Evolutionary conservation across 192 early-diverging fungal species (phyloP).

Genomic region (Obelidium mucronatum): DNA sequence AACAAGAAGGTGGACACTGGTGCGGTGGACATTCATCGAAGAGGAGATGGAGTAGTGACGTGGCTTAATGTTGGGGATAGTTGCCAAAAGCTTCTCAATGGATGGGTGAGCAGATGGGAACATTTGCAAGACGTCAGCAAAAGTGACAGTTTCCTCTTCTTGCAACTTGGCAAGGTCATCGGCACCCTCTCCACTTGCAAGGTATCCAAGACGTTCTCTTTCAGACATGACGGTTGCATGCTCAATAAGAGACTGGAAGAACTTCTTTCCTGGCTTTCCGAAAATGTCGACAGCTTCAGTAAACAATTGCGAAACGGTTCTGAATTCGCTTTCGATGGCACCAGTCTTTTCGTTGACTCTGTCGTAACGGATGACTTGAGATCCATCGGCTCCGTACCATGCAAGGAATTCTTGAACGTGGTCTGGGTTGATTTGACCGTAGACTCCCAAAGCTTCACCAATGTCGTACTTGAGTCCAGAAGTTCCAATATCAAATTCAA

Average conservation of each 20-base stretch:
- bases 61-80: slow-evolving; percentile 91
- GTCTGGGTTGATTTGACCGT: slow-evolving; percentile 82
- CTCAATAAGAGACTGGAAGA: slow-evolving; percentile 83
- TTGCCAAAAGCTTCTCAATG: slow-evolving; percentile 71
- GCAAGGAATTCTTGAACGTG: slow-evolving; percentile 78
- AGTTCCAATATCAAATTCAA: slow-evolving; percentile 88
- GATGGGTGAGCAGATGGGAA: slow-evolving; percentile 83
- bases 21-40: slow-evolving; percentile 84
- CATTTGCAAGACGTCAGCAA: slow-evolving; percentile 86
- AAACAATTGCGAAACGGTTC: slow-evolving; percentile 81
- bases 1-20: slow-evolving; percentile 88
- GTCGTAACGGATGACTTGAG: slow-evolving; percentile 67
- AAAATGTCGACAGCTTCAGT: slow-evolving; percentile 88
- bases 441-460: slow-evolving; percentile 93
- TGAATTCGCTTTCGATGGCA: slow-evolving; percentile 60
- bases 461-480: slow-evolving; percentile 88
- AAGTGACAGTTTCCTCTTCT: slow-evolving; percentile 80
- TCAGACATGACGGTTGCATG: slow-evolving; percentile 76
- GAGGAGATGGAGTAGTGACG: slow-evolving; percentile 99
- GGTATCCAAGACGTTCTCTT: slow-evolving; percentile 52
- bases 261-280: slow-evolving; percentile 93
- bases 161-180: slow-evolving; percentile 82
- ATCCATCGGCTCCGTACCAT: slow-evolving; percentile 74
- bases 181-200: slow-evolving; percentile 65
- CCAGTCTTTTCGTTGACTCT: slow-evolving; percentile 61